Evolutionary conservation across 495 filamentous ascomycete species (phyloP), one percentile per base, ranked within the genome.

Genomic region (Penicillium canescens): DNA sequence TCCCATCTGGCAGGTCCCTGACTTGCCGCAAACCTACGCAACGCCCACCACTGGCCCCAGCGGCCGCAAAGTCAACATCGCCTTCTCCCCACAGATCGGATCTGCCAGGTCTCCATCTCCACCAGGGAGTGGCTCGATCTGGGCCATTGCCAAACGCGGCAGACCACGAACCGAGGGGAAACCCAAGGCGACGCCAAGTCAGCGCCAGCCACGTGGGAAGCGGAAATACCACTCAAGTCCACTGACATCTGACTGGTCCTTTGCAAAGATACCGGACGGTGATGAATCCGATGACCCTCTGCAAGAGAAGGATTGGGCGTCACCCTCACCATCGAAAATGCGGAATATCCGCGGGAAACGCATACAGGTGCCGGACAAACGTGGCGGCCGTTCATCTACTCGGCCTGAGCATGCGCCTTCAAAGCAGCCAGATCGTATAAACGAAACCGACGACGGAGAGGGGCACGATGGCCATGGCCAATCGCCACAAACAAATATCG

Each of bases 211-310:
- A 40, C 56, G 51, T 38, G 48, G 57, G 49, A 69, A 67, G 47
- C 66, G 56, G 8, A 74, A 65, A 39, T 46, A 57, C 36, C 61
- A 66, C 46, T 73, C 69, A 8, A 76, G 71, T 51, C 71, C 71
- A 21, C 56, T 66, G n/a, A 59, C 61, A 31, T 66, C 56, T 44
- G 73, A 78, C 65, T 78, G 73, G 75, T 75, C 69, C 31, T 78
- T 78, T 55, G 69, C 73, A 36, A 52, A 66, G 28, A 56, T 62
- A 6, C 60, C 65, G 26, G 71, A 74, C 41, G 66, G 63, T 41
- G 69, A 66, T 47, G 75, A 78, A 54, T 78, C 75, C 41, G 75
- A 78, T 57, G 75, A 78, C 54, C 75, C 75, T 35, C 63, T 78
- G 40, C 75, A 77, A 55, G 73, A 76, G 37, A 51, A 64, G 11